Evolutionary conservation across 371 early-diverging fungal species (phyloP).

Genomic region (Catenaria anguillulae): DNA sequence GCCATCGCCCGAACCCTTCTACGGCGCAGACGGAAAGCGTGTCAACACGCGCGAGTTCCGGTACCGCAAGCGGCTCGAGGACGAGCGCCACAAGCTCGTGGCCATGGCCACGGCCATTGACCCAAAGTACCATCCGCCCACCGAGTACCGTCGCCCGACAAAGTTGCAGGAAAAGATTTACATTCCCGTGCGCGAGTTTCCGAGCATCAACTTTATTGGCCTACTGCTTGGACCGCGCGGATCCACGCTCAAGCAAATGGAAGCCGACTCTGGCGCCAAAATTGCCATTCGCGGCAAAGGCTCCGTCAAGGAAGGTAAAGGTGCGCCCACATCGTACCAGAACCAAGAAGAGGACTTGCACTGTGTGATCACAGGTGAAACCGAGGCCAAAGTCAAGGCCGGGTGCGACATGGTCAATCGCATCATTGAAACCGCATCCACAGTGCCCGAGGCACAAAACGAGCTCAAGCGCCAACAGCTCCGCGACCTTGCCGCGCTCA

Average conservation of each 20-base stretch:
- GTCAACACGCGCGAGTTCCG: conserved; percentile 35
- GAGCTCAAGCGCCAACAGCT: conserved; percentile 35
- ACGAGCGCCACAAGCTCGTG: conserved; percentile 34
- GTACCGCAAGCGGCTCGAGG: conserved; percentile 33
- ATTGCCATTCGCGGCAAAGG: conserved; percentile 42
- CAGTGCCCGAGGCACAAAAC: conserved; percentile 34
- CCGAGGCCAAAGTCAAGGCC: conserved; percentile 26
- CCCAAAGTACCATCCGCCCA: conserved; percentile 31
- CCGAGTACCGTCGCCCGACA: conserved; percentile 30
- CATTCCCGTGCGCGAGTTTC: conserved; percentile 36
- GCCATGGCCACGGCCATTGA: conserved; percentile 20
- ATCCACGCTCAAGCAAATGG: conserved; percentile 36
- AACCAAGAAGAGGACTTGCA: conserved; percentile 37
- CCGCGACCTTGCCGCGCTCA: conserved; percentile 33
- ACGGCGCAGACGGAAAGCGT: conserved; percentile 35
- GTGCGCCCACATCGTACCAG: conserved; percentile 17
- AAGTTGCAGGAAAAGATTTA: conserved; percentile 32
- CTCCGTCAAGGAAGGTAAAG: conserved; percentile 38
- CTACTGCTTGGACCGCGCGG: conserved; percentile 45
- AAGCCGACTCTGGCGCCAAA: conserved; percentile 34
- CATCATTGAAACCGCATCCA: conserved; percentile 40
- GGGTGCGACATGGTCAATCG: conserved; percentile 30
- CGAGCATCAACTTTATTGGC: conserved; percentile 45
- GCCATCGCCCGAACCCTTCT: conserved; percentile 32
- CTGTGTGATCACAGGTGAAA: conserved; percentile 31